Evolutionary conservation across 2,329 filamentous ascomycete genomes (phyloP), one percentile per base, ranked within the genome.

Genomic region (Bipolaris gigantea): DNA sequence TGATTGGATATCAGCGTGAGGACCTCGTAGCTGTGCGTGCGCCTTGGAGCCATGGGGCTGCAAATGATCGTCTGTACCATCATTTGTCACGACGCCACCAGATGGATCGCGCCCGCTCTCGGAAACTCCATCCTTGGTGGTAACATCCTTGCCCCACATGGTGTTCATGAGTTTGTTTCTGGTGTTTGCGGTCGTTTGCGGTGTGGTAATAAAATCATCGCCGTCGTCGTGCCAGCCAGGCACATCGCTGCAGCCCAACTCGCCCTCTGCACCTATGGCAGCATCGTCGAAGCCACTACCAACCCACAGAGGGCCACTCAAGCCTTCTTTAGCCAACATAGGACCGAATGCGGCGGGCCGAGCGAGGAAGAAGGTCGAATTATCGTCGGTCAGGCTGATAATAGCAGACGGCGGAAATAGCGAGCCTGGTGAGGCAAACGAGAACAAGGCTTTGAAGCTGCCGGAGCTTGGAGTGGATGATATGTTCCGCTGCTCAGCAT

Each of bases 351-450:
- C 92, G 48, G 94, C 94, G 55, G 94, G 94, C 44, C 94, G 84
- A 39, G 94, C 92, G 50, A 96, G 82, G 77, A 99, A 99, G 64
- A 95, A 96, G 11, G 94, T 99, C 63, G 91, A 96, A 75, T 99
- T 99, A 76, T 99, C 94, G 75, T 97, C 92, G 69, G 92, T 96
- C 57, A 99, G 83, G 74, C 90, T 96, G 72, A 99, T 97, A 67
- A 95, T 89, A 43, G 94, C 94, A 61, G 94, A 96, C 3, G 92
- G 92, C 4, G 93, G 92, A 72, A 99, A 99, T 19, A 99, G 85
- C 18, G 90, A 92, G 60, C 92, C 90, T 0, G 92, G 80, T 9
- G 76, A 76, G n/a, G 77, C 76, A 72, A 79, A 81, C 55, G 77
- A 79, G 65, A 80, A 81, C 57, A 78, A 71, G 30, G 79, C 67